Base-by-base conservation (phyloP, 1,284 basidiomycete genomes). In the Trichosporon ovoides region DNA sequence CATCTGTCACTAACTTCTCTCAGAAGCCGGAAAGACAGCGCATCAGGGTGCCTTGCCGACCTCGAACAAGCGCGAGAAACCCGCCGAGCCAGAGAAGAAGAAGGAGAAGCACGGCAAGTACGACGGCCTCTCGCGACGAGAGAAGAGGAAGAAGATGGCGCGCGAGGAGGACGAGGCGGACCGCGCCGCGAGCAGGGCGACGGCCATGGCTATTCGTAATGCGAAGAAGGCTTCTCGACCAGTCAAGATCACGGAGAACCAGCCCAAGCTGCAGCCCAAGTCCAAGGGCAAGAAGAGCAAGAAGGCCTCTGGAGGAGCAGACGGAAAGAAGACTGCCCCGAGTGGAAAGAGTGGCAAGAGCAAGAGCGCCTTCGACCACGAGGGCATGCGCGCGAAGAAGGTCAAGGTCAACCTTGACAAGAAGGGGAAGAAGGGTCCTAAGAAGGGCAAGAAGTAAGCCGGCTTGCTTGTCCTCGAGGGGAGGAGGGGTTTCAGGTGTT, bases 101-200 rank as follows among this genome's bases (percentile, higher is more conserved):
- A 64, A 89, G 87, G 84, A 85, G 49, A 91, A 90, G 77, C 83
- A 88, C 64, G 86, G 91, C 69, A 89, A 88, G 70, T 87, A 87
- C 67, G 83, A 91, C 46, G 91, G 91, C 19, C 81, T 96, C 10
- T 88, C 91, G 31, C 85, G 93, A 58, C 85, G 83, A 68, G 84
- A 83, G 56, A 95, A 94, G 75, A 82, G 93, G 60, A 81, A 91
- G 68, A 94, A 92, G 78, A 81, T 93, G 79, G 87, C 88, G 10
- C 81, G 84, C 73, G 88, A 93, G 69, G 84, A 87, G 65, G 90
- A 92, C 65, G 84, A 83, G 52, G 84, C 84, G 61, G 67, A 69
- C 57, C 38, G 59, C 31, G 83, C 81, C 24, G 84, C 84, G 59
- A 78, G 72, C 37, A 80, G 78, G n/a, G 79, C 81, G 7, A 79